Base-by-base conservation (phyloP, 805 yeast genomes). In the Kazachstania kunashirensis region DNA sequence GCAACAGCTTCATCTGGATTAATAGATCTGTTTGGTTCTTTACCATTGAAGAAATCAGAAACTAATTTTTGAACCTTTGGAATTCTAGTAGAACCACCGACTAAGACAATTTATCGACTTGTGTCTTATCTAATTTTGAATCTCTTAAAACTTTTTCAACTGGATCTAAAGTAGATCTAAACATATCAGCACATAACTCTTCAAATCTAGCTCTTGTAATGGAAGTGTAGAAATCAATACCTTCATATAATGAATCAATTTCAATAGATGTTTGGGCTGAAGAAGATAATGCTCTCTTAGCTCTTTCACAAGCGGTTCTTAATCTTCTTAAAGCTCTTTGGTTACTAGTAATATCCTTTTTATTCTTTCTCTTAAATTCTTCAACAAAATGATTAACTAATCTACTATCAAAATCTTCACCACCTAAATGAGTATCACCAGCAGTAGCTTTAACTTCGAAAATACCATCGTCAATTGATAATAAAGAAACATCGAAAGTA, bases 1-100 rank as follows among this genome's bases (percentile, higher is more conserved):
- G 96, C 96, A 67, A 86, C 96, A 59, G 96, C 96, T 72, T 86
- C 96, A 74, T 86, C 96, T 53, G 96, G 96, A 77, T 86, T 86
- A 67, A 86, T 86, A 37, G 95, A 84, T 71, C 79, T 83, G 75
- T 84, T 84, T 68, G 94, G 95, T 70, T 86, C 95, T 73, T 86
- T 88, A 63, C 96, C 96, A 67, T 86, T 84, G 77, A 88, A 86
- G 79, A 79, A 86, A 68, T 88, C 96, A 50, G 95, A 81, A 36
- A 86, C 95, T 58, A 88, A 75, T 70, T 85, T 86, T 73, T 86
- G 96, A 51, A 88, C 79, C 72, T 84, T 86, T 71, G 96, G 96
- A 70, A 86, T 86, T 80, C 96, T 86, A 52, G 96, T 88, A 47
- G 96, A 86, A 68, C 96, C 96, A 75, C 96, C 96, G 55, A 86